Conservation (phyloP, 2,329 filamentous ascomycete species). For the Pseudodiploospora longispora region DNA sequence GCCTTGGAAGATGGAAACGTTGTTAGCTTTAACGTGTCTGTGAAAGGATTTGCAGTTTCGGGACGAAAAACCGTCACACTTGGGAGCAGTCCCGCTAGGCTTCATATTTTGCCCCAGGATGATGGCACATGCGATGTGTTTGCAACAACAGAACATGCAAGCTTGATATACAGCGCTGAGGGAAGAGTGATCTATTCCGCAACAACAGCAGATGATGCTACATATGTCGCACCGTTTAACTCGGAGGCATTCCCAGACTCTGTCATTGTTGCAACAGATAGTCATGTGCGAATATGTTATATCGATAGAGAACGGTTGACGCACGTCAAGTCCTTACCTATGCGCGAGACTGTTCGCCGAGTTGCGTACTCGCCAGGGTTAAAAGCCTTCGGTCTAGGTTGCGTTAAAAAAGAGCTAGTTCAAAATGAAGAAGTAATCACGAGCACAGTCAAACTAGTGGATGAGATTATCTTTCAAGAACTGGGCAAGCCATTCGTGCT, state of each 20-base stretch:
- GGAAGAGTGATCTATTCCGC: constrained; percentile 87
- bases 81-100: constrained; percentile 74
- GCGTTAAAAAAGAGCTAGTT: constrained; percentile 65
- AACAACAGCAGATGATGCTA: constrained; percentile 80
- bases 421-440: constrained; percentile 66
- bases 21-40: constrained; percentile 69
- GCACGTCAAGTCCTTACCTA: constrained; percentile 71
- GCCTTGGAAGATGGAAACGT: constrained; percentile 91
- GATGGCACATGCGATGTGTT: constrained; percentile 72
- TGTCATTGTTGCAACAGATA: constrained; percentile 70
- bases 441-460: constrained; percentile 80
- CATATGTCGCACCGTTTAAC: constrained; percentile 75
- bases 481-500: constrained; percentile 63
- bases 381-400: constrained; percentile 79
- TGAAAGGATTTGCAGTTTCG: constrained; percentile 53
- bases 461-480: constrained; percentile 79
- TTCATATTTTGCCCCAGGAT: constrained; percentile 67
- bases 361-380: constrained; percentile 76
- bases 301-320: constrained; percentile 82
- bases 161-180: constrained; percentile 83
- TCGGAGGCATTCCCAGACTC: constrained; percentile 71
- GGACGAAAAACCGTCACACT: constrained; percentile 74
- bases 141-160: constrained; percentile 88
- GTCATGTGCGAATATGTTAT: constrained; percentile 67
- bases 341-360: constrained; percentile 76